phyloP scores from a whole-genome alignment of 2,329 filamentous ascomycete species.

The Botryotinia narcissicola region DNA sequence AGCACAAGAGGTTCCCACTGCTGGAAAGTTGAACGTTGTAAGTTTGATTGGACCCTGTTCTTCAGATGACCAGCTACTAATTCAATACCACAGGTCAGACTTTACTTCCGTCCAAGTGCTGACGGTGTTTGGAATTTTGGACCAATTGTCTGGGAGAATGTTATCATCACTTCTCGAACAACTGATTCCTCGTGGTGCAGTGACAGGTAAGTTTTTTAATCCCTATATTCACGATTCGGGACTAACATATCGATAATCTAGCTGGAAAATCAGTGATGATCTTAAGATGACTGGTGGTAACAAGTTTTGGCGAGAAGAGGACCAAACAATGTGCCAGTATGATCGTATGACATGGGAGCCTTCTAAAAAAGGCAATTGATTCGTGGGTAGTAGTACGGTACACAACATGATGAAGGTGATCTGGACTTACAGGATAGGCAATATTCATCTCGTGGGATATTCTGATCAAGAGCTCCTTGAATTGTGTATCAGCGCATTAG shows the following conservation, averaged over 20 bases:
- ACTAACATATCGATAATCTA: neutral
- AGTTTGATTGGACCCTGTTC: neutral
- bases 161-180: constrained; percentile 2
- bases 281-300: neutral
- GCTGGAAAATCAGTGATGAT: neutral
- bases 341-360: neutral
- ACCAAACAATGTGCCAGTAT: neutral
- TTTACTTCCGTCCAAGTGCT: neutral
- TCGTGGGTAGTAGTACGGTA: neutral
- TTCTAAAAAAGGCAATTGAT: neutral
- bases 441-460: neutral
- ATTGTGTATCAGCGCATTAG: neutral
- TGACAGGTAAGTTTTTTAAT: neutral
- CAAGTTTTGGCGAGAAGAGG: neutral
- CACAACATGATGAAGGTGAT: neutral
- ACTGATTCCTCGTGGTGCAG: constrained; percentile 4
- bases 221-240: too few relatives aligned
- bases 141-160: constrained; percentile 22
- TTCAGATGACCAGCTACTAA: neutral
- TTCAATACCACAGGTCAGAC: constrained; percentile 18
- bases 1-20: neutral
- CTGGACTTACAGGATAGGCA: neutral
- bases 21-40: constrained; percentile 1
- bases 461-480: neutral
- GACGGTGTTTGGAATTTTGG: constrained; percentile 28